Conservation (phyloP, 2,329 filamentous ascomycete species). For the Venturiaceae sp. region DNA sequence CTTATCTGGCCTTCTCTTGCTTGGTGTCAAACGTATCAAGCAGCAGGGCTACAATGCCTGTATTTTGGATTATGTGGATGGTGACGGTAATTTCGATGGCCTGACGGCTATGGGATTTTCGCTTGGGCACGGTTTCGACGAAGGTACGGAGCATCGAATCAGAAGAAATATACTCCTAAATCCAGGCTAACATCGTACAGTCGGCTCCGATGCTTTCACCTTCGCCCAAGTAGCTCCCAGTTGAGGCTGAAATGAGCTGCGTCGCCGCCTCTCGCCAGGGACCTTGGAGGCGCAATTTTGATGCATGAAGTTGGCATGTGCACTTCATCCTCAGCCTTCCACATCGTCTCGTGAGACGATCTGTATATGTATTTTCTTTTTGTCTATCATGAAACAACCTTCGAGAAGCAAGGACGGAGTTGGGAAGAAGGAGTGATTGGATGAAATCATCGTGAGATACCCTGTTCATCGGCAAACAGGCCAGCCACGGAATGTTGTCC, state of each 20-base stretch:
- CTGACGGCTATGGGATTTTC: constrained; percentile 73
- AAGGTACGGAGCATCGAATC: constrained; percentile 23
- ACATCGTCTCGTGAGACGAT: background rate
- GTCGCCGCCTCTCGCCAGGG: too few relatives aligned
- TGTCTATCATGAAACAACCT: background rate
- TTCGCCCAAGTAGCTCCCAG: constrained; percentile 44
- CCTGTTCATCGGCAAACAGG: background rate
- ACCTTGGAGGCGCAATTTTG: background rate
- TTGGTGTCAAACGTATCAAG: constrained; percentile 77
- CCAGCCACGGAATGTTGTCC: background rate
- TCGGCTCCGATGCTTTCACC: constrained; percentile 57
- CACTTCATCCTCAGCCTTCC: background rate
- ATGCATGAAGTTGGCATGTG: background rate
- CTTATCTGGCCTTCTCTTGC: constrained; percentile 68
- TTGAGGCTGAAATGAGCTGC: background rate
- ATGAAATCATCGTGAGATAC: background rate
- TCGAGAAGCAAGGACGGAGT: background rate
- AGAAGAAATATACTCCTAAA: background rate
- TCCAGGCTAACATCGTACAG: constrained; percentile 16
- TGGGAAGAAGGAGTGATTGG: background rate
- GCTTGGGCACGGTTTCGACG: constrained; percentile 70
- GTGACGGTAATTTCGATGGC: constrained; percentile 63
- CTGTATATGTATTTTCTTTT: background rate
- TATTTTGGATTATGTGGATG: constrained; percentile 70
- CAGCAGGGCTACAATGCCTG: constrained; percentile 63